Conservation (phyloP, 306 rosid genomes). For the Corylus americana region DNA sequence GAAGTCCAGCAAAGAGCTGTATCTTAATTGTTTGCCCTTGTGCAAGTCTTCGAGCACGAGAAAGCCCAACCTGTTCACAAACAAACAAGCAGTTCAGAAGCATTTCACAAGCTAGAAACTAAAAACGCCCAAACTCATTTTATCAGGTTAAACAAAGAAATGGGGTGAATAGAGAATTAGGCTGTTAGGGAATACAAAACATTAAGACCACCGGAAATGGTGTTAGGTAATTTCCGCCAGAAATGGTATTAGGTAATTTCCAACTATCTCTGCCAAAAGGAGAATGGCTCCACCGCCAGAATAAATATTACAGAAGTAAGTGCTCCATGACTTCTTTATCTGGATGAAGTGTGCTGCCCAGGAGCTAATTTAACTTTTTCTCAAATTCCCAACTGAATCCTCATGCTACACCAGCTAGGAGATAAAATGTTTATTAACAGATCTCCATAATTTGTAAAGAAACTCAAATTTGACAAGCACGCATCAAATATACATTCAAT, state of each 20-base stretch:
- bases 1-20: constrained; percentile 71
- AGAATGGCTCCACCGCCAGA: neutral
- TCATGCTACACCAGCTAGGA: neutral
- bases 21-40: constrained; percentile 93
- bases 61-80: constrained; percentile 82
- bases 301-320: neutral
- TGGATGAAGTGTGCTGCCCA: neutral
- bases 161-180: neutral
- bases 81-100: constrained; percentile 23
- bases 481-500: neutral
- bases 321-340: neutral
- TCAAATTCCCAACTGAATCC: constrained; percentile 1
- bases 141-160: neutral
- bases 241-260: neutral
- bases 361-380: neutral
- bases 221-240: neutral
- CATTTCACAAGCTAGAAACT: constrained; percentile 18
- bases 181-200: neutral
- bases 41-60: constrained; percentile 97
- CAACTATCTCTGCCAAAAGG: neutral
- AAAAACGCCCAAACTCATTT: neutral
- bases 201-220: neutral
- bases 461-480: neutral
- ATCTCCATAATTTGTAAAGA: neutral
- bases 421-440: neutral